Percentiles rank a stretch among this genome's conserved stretches.
phyloP scores from a whole-genome alignment of 2,329 filamentous ascomycete genomes.

The Paradendryphiella salina region DNA sequence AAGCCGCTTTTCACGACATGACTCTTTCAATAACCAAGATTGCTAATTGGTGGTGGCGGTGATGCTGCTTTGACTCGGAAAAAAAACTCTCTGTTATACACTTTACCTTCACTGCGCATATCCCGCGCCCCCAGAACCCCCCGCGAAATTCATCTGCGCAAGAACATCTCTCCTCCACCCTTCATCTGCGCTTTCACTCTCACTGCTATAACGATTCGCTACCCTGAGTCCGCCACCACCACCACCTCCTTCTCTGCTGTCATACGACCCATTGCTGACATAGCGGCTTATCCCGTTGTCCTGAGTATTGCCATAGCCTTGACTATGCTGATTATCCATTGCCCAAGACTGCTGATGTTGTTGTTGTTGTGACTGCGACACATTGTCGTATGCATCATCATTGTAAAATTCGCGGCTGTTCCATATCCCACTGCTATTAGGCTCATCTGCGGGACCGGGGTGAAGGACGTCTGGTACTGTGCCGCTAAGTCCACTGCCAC shows the following conservation, averaged over 20 bases:
- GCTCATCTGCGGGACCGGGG: constrained; percentile 16
- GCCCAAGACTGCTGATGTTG: constrained; percentile 12
- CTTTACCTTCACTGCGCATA: constrained; percentile 3
- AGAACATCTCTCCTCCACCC: constrained; percentile 21
- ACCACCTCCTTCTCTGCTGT: constrained; percentile 4
- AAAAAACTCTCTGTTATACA: no score
- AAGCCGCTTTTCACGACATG: no score
- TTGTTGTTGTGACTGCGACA: constrained; percentile 1
- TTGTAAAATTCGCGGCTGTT: constrained; percentile 11
- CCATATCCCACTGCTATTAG: constrained; percentile 1
- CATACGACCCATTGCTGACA: constrained; percentile 9
- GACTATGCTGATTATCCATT: constrained; percentile 6
- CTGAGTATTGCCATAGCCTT: constrained; percentile 1
- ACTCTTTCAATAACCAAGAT: no score
- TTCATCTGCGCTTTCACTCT: constrained; percentile 24
- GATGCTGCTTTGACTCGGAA: no score
- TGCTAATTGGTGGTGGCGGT: no score
- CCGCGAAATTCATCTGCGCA: constrained; percentile 21
- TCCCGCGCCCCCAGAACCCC: not conserved
- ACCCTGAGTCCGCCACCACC: constrained; percentile 47
- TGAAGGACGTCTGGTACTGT: constrained; percentile 26
- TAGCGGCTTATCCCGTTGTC: constrained; percentile 4
- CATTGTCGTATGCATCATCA: constrained; percentile 9
- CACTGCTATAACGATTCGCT: constrained; percentile 45
- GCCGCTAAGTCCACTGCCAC: constrained; percentile 17